Conservation (phyloP, 2,329 filamentous ascomycete genomes). For the Mycosphaerella sp. region DNA sequence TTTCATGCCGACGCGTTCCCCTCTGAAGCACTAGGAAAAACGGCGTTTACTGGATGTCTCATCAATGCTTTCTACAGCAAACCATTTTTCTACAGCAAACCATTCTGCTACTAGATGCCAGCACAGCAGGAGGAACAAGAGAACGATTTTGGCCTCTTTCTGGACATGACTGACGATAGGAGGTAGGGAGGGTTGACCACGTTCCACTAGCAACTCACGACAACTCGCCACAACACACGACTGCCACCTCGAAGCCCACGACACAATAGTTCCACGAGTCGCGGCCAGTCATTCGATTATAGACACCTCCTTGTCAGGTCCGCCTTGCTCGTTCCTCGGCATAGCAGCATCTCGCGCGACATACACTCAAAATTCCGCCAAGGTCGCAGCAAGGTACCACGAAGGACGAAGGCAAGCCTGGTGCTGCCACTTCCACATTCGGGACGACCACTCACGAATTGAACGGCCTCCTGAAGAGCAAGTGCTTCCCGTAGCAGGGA, state of each 20-base stretch:
- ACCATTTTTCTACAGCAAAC: not conserved
- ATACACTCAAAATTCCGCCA: not conserved
- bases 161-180: not conserved
- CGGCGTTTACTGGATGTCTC: too few relatives aligned
- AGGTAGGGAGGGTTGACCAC: not conserved
- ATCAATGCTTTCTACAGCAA: not conserved
- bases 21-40: too few relatives aligned
- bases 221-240: not conserved
- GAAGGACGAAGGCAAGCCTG: not conserved
- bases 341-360: not conserved
- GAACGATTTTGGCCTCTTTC: not conserved
- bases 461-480: not conserved
- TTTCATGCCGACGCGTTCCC: too few relatives aligned
- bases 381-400: not conserved
- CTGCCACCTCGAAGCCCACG: not conserved
- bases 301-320: not conserved
- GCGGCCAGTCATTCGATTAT: constrained; percentile 9
- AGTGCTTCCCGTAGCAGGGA: too few relatives aligned
- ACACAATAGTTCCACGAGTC: constrained; percentile 3
- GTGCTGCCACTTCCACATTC: not conserved
- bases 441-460: too few relatives aligned
- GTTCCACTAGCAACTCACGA: not conserved
- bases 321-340: constrained; percentile 1
- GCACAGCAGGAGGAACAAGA: not conserved
- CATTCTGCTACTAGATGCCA: constrained; percentile 1